Base-by-base conservation (phyloP, 108 stramenopile genomes). In the Skeletonema grethae region DNA sequence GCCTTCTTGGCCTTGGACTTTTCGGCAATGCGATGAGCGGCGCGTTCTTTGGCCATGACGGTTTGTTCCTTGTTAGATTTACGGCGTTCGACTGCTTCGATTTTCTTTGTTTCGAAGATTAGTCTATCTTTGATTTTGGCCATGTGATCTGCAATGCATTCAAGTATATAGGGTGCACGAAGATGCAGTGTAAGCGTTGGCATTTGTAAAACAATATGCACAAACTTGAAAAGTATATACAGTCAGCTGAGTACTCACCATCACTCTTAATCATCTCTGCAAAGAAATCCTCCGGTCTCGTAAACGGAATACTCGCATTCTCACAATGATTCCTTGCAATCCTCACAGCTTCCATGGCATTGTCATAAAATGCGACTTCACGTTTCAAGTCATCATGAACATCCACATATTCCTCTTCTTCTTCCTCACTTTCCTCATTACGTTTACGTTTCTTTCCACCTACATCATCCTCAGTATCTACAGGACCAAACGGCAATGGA, bases 231-330 rank as follows among this genome's bases (percentile, higher is more conserved):
- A 22, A 22, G 22, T 50, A 18, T 48, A 48, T 22, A 18, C 4
- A 18, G 46, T 45, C 43, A 45, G 46, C n/a, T 48, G 46, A 1
- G 31, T 56, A 93, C 96, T 71, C 82, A 95, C 96, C 99, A 93
- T 99, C 99, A 9, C 86, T 95, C 79, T 99, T 99, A 63, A 99
- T 87, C 97, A 98, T 98, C 77, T 99, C 98, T 13, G 97, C 98
- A 82, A 99, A 97, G 76, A 95, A 99, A 70, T 99, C 99, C 15
- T 90, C 92, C 0, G 98, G 98, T 29, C 99, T 82, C 18, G 86
- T 80, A 71, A 96, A 94, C 0, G 90, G 90, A 72, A 96, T 88
- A 1, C 68, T 76, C 24, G 65, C 71, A 18, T 84, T 53, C 36
- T 86, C 63, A 70, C 90, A 96, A 35, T 82, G 61, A 24, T 32